Evolutionary conservation across 2,329 filamentous ascomycete genomes (phyloP), one percentile per base, ranked within the genome.

Genomic region (Emergomyces africanus): DNA sequence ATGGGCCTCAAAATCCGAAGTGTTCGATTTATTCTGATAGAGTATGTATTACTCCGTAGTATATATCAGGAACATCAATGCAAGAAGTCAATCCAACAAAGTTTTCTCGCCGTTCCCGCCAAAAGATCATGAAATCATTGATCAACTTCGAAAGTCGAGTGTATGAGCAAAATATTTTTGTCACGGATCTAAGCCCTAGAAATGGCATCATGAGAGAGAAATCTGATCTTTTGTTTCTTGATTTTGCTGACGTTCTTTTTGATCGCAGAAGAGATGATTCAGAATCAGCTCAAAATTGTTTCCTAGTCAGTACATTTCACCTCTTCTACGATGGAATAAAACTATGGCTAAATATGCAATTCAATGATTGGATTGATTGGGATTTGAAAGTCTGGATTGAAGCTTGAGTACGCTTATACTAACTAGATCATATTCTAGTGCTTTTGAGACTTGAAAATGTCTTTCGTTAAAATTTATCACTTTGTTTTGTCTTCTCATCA

Each of bases 281-380:
- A 14, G 3, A 15, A n/a, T 58, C 14, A 20, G 57, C 10, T 2
- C 54, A 15, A 58, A 62, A 9, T 12, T 18, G 41, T 61, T 65
- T 25, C 46, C 57, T 10, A 61, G 64, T 20, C 25, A 60, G 18
- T 65, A 65, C 35, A 62, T 67, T 28, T 65, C 61, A 33, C 65
- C 66, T n/a, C 35, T 61, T 18, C 48, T 66, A 30, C 60, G 61
- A 18, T 66, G 65, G 63, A 54, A 61, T 12, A 56, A 41, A 30
- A 49, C 23, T 25, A 48, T 33, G 42, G 41, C 54, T 18, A n/a
- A n/a, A n/a, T n/a, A 30, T 39, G 35, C 23, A 60, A 35, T 66
- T 65, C 41, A 25, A 33, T 42, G 58, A 64, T 10, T 67, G 64
- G 64, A 59, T 67, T 60, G 64, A 67, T 54, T 67, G 65, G 66